phyloP scores from a whole-genome alignment of 2,329 filamentous ascomycete genomes.

The Achaetomium macrosporum region DNA sequence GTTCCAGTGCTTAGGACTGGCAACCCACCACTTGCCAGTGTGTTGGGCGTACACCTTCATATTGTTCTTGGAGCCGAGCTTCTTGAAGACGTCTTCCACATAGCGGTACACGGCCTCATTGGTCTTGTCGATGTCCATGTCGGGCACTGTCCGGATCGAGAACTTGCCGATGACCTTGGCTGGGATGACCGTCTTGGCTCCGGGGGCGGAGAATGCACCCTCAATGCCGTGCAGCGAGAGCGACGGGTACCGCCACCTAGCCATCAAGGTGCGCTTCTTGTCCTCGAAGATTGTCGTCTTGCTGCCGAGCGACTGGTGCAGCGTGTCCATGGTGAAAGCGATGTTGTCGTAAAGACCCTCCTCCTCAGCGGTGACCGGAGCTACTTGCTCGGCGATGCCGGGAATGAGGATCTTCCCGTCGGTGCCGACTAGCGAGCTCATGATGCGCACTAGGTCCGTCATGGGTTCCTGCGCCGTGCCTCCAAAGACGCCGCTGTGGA shows the following conservation, averaged over 20 bases:
- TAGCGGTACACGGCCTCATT: conserved; percentile 80
- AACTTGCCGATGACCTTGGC: conserved; percentile 98
- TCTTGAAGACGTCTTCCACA: conserved; percentile 76
- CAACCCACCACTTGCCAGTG: conserved; percentile 97
- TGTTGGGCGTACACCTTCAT: conserved; percentile 78
- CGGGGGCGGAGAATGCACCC: conserved; percentile 86
- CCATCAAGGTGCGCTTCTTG: conserved; percentile 92
- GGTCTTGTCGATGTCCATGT: conserved; percentile 92
- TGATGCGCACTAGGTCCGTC: conserved; percentile 83
- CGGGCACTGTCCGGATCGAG: conserved; percentile 91
- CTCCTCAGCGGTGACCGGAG: conserved; percentile 80
- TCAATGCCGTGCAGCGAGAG: conserved; percentile 92
- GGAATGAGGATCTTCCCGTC: conserved; percentile 89
- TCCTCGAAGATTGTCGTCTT: conserved; percentile 79
- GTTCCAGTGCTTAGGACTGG: conserved; percentile 98
- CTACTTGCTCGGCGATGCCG: conserved; percentile 91
- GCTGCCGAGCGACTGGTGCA: conserved; percentile 87
- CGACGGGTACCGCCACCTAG: conserved; percentile 89
- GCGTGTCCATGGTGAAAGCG: conserved; percentile 91
- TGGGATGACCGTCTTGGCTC: conserved; percentile 97
- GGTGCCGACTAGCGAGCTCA: conserved; percentile 80
- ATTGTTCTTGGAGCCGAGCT: conserved; percentile 87
- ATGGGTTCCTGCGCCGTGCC: conserved; percentile 97
- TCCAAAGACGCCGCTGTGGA: conserved; percentile 96
- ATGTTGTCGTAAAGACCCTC: conserved; percentile 82